Conservation (phyloP, 345 rosid genomes). For the Geranium rotundifolium region DNA sequence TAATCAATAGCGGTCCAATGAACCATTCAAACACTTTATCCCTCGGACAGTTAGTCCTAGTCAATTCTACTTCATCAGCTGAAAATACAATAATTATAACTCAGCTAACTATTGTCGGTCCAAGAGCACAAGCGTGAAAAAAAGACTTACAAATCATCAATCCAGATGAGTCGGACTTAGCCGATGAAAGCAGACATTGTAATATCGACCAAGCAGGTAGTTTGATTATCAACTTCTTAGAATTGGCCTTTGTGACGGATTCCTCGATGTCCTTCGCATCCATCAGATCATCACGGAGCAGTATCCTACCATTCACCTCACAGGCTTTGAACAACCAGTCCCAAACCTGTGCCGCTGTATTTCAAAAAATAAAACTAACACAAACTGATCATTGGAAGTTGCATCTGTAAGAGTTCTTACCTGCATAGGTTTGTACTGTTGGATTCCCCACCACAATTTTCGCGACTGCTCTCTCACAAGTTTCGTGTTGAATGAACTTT, state of each 20-base stretch:
- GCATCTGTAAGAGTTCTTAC: conserved; percentile 18
- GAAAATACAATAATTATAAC: conserved; percentile 4
- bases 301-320: conserved; percentile 63
- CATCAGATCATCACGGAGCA: conserved; percentile 49
- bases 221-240: conserved; percentile 42
- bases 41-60: conserved; percentile 43
- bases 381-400: background rate
- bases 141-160: conserved; percentile 50
- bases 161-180: conserved; percentile 52
- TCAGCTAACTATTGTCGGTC: background rate
- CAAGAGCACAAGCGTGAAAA: background rate
- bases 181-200: conserved; percentile 59
- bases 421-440: conserved; percentile 57
- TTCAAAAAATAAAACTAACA: conserved; percentile 1
- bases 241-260: conserved; percentile 45
- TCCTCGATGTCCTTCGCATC: conserved; percentile 53
- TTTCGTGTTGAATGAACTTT: conserved; percentile 26
- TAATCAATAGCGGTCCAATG: conserved; percentile 52
- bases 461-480: conserved; percentile 44
- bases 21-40: conserved; percentile 67
- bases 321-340: conserved; percentile 84
- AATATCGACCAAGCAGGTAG: conserved; percentile 68
- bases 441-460: conserved; percentile 45
- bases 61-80: conserved; percentile 61
- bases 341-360: conserved; percentile 47